A percentile compares a stretch with the other conserved stretches of the same genome.
Evolutionary conservation across 768 basidiomycete genomes (phyloP).

Genomic region (Scleroderma bovista): DNA sequence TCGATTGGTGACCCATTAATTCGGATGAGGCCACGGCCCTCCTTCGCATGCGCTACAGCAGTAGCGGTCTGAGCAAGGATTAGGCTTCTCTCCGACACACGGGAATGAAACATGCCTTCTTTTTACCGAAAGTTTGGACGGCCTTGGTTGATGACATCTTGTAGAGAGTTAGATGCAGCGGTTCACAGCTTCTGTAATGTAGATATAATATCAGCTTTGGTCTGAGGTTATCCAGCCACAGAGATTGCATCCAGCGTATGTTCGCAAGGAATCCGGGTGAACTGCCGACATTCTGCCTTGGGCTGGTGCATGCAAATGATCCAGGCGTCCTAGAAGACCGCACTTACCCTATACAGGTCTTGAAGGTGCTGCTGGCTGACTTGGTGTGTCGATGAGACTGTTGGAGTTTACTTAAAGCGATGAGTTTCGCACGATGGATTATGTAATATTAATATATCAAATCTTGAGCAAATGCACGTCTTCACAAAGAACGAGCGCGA

Average conservation of each 20-base stretch:
- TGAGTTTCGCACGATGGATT: slow-evolving; percentile 22
- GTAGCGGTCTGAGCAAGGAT: slow-evolving; percentile 74
- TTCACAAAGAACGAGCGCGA: no score
- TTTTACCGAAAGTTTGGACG: slow-evolving; percentile 99
- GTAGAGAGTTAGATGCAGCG: slow-evolving; percentile 20
- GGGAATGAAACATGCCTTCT: slow-evolving; percentile 64
- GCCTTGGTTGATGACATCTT: slow-evolving; percentile 79
- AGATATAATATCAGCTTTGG: slow-evolving; percentile 13
- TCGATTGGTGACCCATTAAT: slow-evolving; percentile 96
- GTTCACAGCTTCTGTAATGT: slow-evolving; percentile 3
- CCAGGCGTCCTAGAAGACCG: slow-evolving; percentile 6
- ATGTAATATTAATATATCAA: slow-evolving; percentile 8
- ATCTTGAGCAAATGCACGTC: no score
- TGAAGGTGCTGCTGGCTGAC: slow-evolving; percentile 1
- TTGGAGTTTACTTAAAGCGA: slow-evolving; percentile 3
- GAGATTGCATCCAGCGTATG: slow-evolving; percentile 36
- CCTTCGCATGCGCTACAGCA: slow-evolving; percentile 94
- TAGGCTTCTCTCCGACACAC: neutral
- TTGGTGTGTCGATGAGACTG: slow-evolving; percentile 21
- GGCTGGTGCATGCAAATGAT: neutral
- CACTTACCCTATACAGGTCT: slow-evolving; percentile 36
- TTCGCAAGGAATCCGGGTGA: slow-evolving; percentile 18
- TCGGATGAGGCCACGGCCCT: slow-evolving; percentile 94
- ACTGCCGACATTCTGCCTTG: neutral
- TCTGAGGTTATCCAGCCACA: slow-evolving; percentile 32